Evolutionary conservation across 208 protist genomes (phyloP).

Genomic region (Naegleria fowleri): DNA sequence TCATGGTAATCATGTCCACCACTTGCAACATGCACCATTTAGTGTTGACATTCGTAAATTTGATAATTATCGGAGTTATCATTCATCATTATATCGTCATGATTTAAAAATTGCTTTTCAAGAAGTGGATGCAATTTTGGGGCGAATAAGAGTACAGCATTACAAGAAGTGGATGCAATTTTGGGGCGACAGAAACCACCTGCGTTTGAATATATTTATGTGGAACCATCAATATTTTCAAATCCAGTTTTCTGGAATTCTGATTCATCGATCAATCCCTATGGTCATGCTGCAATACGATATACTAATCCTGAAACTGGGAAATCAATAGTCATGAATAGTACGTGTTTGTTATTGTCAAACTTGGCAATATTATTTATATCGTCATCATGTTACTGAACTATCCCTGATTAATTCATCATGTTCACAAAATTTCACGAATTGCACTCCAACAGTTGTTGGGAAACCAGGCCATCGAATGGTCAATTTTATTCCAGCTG

Average conservation of each 20-base stretch:
- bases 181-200: neutral
- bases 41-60: too few relatives aligned
- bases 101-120: too few relatives aligned
- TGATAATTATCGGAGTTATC: too few relatives aligned
- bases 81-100: too few relatives aligned
- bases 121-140: neutral
- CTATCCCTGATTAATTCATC: too few relatives aligned
- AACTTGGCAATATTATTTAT: neutral
- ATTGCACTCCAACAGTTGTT: too few relatives aligned
- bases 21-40: too few relatives aligned
- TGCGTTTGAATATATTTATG: constrained; percentile 11
- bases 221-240: neutral
- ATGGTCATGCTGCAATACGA: constrained; percentile 4
- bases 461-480: neutral
- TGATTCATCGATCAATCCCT: neutral
- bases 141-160: neutral
- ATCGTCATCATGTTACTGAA: too few relatives aligned
- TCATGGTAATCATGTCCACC: too few relatives aligned
- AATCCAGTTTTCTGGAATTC: neutral
- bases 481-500: neutral
- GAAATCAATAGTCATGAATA: neutral
- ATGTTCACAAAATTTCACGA: too few relatives aligned
- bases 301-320: neutral
- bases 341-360: neutral
- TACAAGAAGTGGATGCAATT: neutral